These are phyloP conservation scores for Colletotrichum endophyticum DNA, from an alignment of 2,329 filamentous ascomycete genomes.

Conservation along the genomic window DNA sequence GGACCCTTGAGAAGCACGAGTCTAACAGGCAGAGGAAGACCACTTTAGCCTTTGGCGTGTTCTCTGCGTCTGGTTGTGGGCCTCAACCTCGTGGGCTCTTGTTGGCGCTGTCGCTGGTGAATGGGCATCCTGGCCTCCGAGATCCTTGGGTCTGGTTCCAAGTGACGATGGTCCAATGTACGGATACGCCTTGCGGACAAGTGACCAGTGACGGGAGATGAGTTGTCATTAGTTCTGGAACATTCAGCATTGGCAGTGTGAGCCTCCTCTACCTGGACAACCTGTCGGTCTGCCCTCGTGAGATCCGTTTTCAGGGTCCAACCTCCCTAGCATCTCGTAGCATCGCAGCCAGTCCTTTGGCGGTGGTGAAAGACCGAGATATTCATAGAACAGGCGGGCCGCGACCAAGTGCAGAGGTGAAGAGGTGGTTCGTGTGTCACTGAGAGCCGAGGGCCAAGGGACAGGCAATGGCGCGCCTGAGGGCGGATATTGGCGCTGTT, in stretches of 20 bases:
- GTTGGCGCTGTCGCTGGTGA: not conserved
- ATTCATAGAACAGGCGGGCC: constrained; percentile 17
- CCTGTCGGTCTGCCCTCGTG: not conserved
- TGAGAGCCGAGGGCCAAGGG: not conserved
- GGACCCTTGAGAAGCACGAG: constrained; percentile 16
- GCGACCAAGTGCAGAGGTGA: not conserved
- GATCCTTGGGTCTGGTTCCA: not conserved
- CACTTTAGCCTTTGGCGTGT: not conserved
- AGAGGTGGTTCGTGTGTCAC: not conserved
- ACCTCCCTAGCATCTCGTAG: not conserved
- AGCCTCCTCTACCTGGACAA: not conserved
- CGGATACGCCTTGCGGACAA: not conserved
- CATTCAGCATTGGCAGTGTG: not conserved
- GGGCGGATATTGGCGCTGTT: not conserved
- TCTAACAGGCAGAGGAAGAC: not conserved
- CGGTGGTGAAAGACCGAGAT: constrained; percentile 9
- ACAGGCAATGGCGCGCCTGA: not conserved
- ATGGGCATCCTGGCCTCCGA: not conserved
- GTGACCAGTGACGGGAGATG: not conserved
- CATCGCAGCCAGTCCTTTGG: not conserved
- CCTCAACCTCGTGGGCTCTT: constrained; percentile 3
- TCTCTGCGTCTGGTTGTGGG: not conserved
- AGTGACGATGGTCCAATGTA: not conserved
- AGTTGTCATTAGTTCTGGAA: constrained; percentile 2
- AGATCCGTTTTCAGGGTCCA: constrained; percentile 15